Evolutionary conservation across 1,139 yeast genomes (phyloP).

Genomic region (Taphrina wiesneri): DNA sequence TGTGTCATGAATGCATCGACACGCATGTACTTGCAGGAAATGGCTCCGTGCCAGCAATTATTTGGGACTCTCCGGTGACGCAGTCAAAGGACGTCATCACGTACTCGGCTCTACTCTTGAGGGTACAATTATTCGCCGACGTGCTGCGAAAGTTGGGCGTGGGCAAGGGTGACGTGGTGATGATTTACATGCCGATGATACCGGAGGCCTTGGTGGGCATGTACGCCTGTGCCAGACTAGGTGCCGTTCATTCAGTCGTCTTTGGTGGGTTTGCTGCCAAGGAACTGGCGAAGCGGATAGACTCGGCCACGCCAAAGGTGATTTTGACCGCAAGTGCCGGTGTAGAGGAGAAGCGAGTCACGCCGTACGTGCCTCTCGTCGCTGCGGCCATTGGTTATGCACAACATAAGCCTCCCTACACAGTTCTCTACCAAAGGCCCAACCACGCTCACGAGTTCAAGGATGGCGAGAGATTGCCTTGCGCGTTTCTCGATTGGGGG

Average conservation of each 20-base stretch:
- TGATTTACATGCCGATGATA: slow-evolving; percentile 34
- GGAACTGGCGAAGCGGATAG: slow-evolving; percentile 29
- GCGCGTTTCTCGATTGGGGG: slow-evolving; percentile 11
- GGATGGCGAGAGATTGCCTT: neutral
- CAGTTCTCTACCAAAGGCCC: slow-evolving; percentile 16
- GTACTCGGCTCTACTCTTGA: slow-evolving; percentile 2
- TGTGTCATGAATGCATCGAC: slow-evolving; percentile 22
- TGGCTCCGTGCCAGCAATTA: slow-evolving; percentile 16
- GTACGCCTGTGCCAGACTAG: slow-evolving; percentile 28
- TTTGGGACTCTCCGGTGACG: slow-evolving; percentile 32
- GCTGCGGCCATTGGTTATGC: slow-evolving; percentile 13
- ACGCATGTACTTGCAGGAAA: slow-evolving; percentile 1
- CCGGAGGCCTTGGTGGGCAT: slow-evolving; percentile 29
- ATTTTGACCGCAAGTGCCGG: slow-evolving; percentile 28
- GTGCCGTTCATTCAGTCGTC: slow-evolving; percentile 27
- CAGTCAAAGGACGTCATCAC: slow-evolving; percentile 7
- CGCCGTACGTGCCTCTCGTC: slow-evolving; percentile 27
- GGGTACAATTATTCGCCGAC: slow-evolving; percentile 23
- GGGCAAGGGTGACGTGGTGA: slow-evolving; percentile 28
- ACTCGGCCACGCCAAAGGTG: slow-evolving; percentile 23
- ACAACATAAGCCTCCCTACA: slow-evolving; percentile 4
- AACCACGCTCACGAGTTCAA: neutral
- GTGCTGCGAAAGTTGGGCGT: slow-evolving; percentile 18
- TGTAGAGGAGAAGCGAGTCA: slow-evolving; percentile 23
- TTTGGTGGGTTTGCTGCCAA: slow-evolving; percentile 29